These are phyloP conservation scores for Phialemoniopsis sp. DNA, from an alignment of 2,329 filamentous ascomycete genomes.

Conservation along the genomic window DNA sequence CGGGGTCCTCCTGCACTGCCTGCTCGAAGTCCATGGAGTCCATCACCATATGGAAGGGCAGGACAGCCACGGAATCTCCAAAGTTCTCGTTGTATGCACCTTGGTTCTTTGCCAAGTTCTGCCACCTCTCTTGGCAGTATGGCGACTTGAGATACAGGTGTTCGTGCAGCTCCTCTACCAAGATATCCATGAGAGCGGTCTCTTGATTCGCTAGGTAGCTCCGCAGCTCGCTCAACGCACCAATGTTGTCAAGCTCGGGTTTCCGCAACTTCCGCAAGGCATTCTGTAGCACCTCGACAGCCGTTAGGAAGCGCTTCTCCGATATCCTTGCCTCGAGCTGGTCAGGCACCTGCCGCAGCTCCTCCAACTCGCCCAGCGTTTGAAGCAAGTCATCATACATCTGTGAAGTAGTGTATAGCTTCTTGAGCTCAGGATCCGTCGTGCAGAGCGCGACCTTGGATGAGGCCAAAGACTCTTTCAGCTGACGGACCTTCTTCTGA, in stretches of 20 bases:
- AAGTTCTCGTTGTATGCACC: conserved; percentile 31
- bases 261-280: conserved; percentile 79
- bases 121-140: conserved; percentile 96
- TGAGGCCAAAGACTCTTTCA: conserved; percentile 78
- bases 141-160: conserved; percentile 97
- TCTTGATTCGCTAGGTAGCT: conserved; percentile 93
- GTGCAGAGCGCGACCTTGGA: conserved; percentile 79
- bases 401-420: conserved; percentile 81
- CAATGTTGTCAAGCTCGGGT: conserved; percentile 87
- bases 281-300: conserved; percentile 87
- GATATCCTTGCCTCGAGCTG: conserved; percentile 92
- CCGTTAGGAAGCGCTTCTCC: conserved; percentile 90
- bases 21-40: conserved; percentile 58
- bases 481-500: conserved; percentile 74
- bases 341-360: conserved; percentile 84
- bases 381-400: conserved; percentile 88
- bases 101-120: conserved; percentile 68
- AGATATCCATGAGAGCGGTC: conserved; percentile 82
- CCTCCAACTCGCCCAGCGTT: conserved; percentile 78
- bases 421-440: conserved; percentile 87
- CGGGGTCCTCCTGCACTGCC: conserved; percentile 75
- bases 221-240: conserved; percentile 79
- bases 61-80: conserved; percentile 37
- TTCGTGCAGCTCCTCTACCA: conserved; percentile 96
- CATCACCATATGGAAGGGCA: conserved; percentile 55